These are phyloP conservation scores for Fusarium torreyae DNA, from an alignment of 2,329 filamentous ascomycete species.

Conservation along the genomic window DNA sequence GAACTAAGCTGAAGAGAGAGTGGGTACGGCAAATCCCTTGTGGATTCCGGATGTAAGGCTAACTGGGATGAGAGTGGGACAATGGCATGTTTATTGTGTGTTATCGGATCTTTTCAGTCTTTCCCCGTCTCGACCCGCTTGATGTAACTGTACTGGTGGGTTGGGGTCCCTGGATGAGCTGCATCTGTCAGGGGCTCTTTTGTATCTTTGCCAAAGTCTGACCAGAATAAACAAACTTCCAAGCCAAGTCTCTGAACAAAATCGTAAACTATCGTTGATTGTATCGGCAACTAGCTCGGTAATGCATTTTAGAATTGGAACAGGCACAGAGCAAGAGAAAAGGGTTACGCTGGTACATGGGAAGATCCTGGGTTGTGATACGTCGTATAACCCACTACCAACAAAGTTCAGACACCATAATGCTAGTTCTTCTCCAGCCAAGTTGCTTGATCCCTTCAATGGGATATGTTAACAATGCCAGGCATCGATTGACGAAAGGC, in stretches of 20 bases:
- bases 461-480: too few species aligned
- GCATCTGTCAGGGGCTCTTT: conserved; percentile 11
- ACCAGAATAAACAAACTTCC: background rate
- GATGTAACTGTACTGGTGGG: conserved; percentile 18
- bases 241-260: too few species aligned
- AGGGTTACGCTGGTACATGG: too few species aligned
- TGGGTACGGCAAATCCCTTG: background rate
- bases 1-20: background rate
- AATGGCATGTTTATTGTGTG: conserved; percentile 8
- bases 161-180: background rate
- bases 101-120: background rate
- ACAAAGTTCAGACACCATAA: background rate
- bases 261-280: background rate
- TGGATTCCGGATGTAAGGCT: background rate
- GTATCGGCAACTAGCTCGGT: conserved; percentile 4
- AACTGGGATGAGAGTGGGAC: background rate
- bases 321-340: too few species aligned
- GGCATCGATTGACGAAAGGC: background rate
- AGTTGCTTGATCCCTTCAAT: background rate
- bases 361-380: background rate
- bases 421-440: background rate
- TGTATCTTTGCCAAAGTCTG: background rate
- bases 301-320: too few species aligned
- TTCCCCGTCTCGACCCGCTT: background rate
- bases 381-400: background rate